Base-by-base conservation (phyloP, 2,329 filamentous ascomycete species). In the Xylaria sp. region DNA sequence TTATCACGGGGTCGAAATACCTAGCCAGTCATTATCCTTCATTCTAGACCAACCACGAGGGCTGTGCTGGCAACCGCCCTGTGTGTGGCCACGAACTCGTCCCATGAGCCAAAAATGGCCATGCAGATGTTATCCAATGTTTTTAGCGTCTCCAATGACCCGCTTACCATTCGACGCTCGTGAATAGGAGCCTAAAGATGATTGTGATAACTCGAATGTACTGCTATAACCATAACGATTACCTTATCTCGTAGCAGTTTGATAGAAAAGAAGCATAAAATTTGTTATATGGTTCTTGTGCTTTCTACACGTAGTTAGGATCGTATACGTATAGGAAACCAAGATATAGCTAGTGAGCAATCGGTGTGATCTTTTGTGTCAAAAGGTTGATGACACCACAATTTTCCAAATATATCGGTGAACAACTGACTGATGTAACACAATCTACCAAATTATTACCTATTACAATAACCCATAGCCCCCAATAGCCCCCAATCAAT, bases 21-120 rank as follows among this genome's bases (percentile, higher is more conserved):
- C 58, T 36, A 15, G 48, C 59, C 59, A 62, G 65, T 68, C 59
- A 58, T 40, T 28, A 54, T 13, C 20, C 28, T 60, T 51, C 38
- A 46, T 42, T 20, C 17, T 23, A 61, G n/a, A 40, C 53, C 62
- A 60, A 54, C 56, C 31, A 31, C 28, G 66, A 63, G 60, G 63
- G 59, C 62, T 66, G 65, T 66, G 70, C 63, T 65, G 65, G 67
- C 70, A 71, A 53, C 42, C 53, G 49, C 53, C 66, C 63, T 62
- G 42, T 63, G 60, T 40, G 60, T 40, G 59, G 51, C 53, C 58
- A 67, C 54, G 57, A 64, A 63, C 46, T 66, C 26, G 36, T 65
- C 57, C 51, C 26, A 58, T 46, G 46, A 36, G 42, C 42, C 26
- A 56, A 53, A n/a, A 63, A 63, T 49, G 54, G 59, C 60, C 51